Evolutionary conservation across 2,329 filamentous ascomycete genomes (phyloP), one percentile per base, ranked within the genome.

Genomic region (Bipolaris bicolor): DNA sequence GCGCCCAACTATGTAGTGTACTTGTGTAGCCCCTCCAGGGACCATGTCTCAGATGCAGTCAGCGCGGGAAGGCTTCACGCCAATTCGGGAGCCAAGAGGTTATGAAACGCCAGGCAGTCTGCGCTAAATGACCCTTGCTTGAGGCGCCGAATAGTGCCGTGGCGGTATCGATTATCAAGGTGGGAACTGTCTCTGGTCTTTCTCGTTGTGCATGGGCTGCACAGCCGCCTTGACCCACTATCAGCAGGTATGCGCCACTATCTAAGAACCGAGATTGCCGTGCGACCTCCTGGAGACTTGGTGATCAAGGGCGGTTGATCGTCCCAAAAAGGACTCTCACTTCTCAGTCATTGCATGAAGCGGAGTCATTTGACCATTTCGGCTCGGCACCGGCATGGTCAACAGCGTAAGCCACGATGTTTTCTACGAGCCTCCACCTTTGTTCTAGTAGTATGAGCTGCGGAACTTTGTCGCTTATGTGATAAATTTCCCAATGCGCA

Each of bases 401-500:
- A 40, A 22, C 15, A n/a, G 11, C 13, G 20, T 13, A 7, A 41
- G 7, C 13, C 39, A 41, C 20, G 18, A 11, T 6, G 20, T 13
- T 24, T 41, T 41, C 20, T 20, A 20, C 22, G 3, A 7, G 22
- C 15, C 33, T 10, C 7, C 22, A 29, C 3, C 15, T 22, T 45
- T 18, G 10, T 36, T 16, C 40, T 37, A 5, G 20, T 20, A 20
- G 20, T 20, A 20, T 22, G 15, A 41, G 9, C 18, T 55, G 47
- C 13, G 48, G 52, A 13, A 55, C 48, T 36, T 51, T 18, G 9
- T 52, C 57, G 29, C 26, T 29, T 10, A 29, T 29, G 26, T 29
- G 26, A 29, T 7, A 29, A 29, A 29, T 29, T 29, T 29, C 26
- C 26, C 26, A 29, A 29, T 49, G 52, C 69, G 68, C 70, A 72